Base-by-base conservation (phyloP, 495 filamentous ascomycete genomes). In the Platismatia glauca region DNA sequence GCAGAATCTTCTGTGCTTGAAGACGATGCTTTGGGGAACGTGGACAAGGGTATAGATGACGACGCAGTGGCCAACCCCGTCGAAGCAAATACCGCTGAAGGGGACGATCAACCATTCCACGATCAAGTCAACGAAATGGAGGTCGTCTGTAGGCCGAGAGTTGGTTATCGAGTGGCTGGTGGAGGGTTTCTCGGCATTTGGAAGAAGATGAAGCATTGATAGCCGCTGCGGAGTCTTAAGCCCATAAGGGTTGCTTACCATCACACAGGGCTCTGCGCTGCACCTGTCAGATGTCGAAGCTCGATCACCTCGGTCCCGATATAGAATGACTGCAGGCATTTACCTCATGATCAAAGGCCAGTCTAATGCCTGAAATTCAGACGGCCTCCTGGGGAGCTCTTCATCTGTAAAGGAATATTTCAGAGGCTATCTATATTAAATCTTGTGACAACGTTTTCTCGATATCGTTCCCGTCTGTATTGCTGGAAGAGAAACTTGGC, bases 141-240 rank as follows among this genome's bases (percentile, higher is more conserved):
- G 22, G 79, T 88, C 69, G 78, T 91, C 11, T 90, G 88, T 65
- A 75, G 87, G 41, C 88, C 88, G 0, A 88, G 85, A 68, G 84
- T 84, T 34, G 87, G 87, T 1, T 69, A 81, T 33, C 73, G 74
- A 43, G 75, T 87, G 39, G 73, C 82, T 15, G 88, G 85, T 2
- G 88, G 88, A 22, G 88, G 88, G 0, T 91, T 91, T 67, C 74
- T 91, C 57, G 88, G 77, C 1, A 71, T 90, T 6, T 90, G 84
- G 79, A 81, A 81, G 59, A 82, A 74, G 58, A 79, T 74, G 73
- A 64, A 63, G 27, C 27, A 43, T 46, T 33, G 29, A 60, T 29
- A 6, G 46, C 12, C 24, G 29, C 46, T 29, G 12, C 12, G 22
- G 8, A 50, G 24, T 46, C n/a, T 46, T 46, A 8, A 24, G 43